Percentiles rank a stretch among this genome's conserved stretches.
Conservation (phyloP, 805 yeast species). For the Isabelozyma heimii region DNA sequence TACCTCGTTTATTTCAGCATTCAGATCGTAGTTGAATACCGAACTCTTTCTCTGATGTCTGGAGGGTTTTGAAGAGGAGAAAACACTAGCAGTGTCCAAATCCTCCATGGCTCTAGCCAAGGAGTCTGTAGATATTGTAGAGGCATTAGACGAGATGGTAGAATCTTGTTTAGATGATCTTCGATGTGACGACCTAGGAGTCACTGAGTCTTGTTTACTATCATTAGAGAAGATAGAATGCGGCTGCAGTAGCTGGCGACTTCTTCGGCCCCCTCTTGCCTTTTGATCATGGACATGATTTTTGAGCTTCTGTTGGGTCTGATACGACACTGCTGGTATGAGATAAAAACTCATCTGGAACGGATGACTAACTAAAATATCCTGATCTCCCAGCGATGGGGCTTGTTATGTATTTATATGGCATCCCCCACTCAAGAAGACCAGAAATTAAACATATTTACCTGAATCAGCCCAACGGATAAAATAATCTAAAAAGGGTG, state of each 20-base stretch:
- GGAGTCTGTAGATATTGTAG: neutral
- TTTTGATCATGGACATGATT: constrained; percentile 9
- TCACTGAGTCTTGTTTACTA: neutral
- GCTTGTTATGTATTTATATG: neutral
- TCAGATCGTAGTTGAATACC: constrained; percentile 9
- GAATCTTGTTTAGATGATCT: neutral
- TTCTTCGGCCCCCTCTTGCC: neutral
- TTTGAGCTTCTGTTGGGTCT: constrained; percentile 25
- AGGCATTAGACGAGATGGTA: neutral
- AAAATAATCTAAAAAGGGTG: neutral
- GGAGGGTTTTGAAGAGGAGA: neutral
- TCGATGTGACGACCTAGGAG: neutral
- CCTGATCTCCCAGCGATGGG: neutral
- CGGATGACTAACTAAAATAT: neutral
- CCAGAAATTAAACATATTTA: neutral
- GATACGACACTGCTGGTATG: constrained; percentile 28
- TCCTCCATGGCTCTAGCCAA: neutral
- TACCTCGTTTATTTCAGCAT: constrained; percentile 13
- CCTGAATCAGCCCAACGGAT: neutral
- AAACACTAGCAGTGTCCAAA: neutral
- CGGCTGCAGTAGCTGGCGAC: neutral
- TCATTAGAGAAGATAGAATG: neutral
- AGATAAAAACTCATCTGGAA: constrained; percentile 16
- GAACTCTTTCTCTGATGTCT: constrained; percentile 3
- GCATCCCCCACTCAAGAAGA: neutral